Evolutionary conservation across 2,329 filamentous ascomycete species (phyloP).

Genomic region (Aspergillus clavatus): DNA sequence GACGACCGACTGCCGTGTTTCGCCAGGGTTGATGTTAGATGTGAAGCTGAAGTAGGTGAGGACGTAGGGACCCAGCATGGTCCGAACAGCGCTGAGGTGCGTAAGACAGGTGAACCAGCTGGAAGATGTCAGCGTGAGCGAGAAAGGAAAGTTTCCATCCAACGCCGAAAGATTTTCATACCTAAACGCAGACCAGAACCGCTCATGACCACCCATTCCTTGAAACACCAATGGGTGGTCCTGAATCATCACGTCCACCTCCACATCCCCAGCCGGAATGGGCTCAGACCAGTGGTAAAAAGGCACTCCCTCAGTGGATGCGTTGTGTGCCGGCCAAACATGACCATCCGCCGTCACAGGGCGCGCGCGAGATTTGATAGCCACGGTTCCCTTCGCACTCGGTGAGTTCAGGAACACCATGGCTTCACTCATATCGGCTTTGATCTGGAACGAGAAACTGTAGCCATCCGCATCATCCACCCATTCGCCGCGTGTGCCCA

Average conservation of each 20-base stretch:
- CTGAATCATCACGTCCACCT: neutral
- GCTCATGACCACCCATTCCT: neutral
- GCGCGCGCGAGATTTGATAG: neutral
- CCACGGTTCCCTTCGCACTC: neutral
- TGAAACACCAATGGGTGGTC: neutral
- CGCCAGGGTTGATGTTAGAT: neutral
- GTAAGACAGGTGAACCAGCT: conserved; percentile 1
- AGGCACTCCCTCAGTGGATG: neutral
- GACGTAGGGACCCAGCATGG: neutral
- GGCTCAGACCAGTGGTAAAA: neutral
- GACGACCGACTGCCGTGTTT: neutral
- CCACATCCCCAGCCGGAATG: neutral
- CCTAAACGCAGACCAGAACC: neutral
- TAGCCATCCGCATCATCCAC: neutral
- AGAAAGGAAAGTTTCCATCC: neutral
- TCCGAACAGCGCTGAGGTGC: neutral
- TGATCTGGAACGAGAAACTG: neutral
- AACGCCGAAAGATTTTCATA: neutral
- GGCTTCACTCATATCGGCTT: neutral
- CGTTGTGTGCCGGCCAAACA: neutral
- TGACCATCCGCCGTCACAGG: neutral
- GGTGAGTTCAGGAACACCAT: neutral
- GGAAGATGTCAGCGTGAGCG: neutral
- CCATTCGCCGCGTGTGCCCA: neutral
- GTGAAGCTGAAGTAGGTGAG: neutral